These are phyloP conservation scores for Teunomyces lycoperdinae DNA, from an alignment of 805 yeast genomes.

Conservation along the genomic window DNA sequence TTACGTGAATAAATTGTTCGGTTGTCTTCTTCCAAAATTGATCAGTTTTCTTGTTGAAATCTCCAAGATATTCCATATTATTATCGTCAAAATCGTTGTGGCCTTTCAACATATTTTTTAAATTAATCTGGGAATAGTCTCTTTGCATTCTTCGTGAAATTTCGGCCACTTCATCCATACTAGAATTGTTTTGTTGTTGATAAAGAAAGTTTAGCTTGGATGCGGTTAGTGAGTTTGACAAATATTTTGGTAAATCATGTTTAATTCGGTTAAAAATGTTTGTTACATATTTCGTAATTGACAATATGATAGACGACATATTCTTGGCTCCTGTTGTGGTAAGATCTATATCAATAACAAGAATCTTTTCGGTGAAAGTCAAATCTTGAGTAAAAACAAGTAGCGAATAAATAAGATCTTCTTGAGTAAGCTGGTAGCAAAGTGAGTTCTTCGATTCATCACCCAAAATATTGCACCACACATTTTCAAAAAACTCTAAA, in stretches of 20 bases:
- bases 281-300: constrained; percentile 30
- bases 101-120: constrained; percentile 45
- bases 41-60: constrained; percentile 23
- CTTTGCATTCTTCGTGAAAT: constrained; percentile 39
- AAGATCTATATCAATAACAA: constrained; percentile 50
- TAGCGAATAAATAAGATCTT: constrained; percentile 35
- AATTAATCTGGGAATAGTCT: constrained; percentile 25
- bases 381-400: constrained; percentile 42
- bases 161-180: constrained; percentile 49
- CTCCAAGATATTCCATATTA: constrained; percentile 26
- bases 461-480: constrained; percentile 62
- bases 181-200: constrained; percentile 30
- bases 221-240: constrained; percentile 48
- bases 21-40: constrained; percentile 46
- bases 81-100: constrained; percentile 26
- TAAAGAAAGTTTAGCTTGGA: constrained; percentile 43
- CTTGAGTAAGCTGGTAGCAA: constrained; percentile 33
- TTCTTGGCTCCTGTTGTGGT: constrained; percentile 46
- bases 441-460: constrained; percentile 57
- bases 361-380: constrained; percentile 30
- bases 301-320: constrained; percentile 28
- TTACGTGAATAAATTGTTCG: constrained; percentile 27
- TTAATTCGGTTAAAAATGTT: background rate
- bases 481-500: constrained; percentile 25
- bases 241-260: constrained; percentile 31